Conservation (phyloP, 441 rosid species). For the Metrosideros polymorpha region DNA sequence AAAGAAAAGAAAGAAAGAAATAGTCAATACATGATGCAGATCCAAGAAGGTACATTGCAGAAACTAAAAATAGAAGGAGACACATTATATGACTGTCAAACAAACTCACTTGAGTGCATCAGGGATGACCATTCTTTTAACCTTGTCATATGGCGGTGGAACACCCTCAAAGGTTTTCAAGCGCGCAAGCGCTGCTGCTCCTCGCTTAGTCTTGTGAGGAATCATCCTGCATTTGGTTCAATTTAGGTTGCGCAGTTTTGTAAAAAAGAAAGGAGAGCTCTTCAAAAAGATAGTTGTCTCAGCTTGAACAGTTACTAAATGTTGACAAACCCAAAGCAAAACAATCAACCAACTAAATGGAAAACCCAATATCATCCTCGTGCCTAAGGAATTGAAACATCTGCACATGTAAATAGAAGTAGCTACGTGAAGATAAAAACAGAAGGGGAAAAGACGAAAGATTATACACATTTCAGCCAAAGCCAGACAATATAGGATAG, state of each 20-base stretch:
- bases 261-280: neutral
- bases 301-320: neutral
- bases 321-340: neutral
- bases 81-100: neutral
- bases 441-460: neutral
- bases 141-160: neutral
- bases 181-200: neutral
- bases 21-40: neutral
- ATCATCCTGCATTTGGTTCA: neutral
- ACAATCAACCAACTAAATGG: neutral
- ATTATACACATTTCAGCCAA: neutral
- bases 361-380: neutral
- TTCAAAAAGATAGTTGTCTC: neutral
- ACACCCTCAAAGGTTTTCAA: neutral
- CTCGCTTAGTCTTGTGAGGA: conserved; percentile 2
- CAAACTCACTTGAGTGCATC: conserved; percentile 2
- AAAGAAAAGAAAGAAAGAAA: neutral
- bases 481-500: neutral
- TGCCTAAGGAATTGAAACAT: neutral
- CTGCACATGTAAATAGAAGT: neutral
- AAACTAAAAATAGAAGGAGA: neutral
- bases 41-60: neutral
- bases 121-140: neutral
- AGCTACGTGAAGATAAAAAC: neutral
- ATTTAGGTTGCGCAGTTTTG: neutral